phyloP scores from a whole-genome alignment of 352 stramenopile species.

The Globisporangium canariense region DNA sequence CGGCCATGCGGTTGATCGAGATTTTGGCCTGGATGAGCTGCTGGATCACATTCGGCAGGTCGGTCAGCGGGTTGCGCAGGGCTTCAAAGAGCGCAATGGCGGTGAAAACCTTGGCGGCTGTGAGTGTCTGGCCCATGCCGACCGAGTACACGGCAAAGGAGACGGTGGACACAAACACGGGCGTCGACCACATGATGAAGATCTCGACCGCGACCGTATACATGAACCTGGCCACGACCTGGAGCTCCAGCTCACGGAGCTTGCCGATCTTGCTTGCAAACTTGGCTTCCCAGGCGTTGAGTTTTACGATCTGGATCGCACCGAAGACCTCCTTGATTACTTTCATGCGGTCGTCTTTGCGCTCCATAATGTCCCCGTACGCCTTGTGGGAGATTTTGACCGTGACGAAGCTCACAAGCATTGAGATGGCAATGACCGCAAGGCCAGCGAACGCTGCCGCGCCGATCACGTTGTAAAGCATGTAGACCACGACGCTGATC shows the following conservation, averaged over 20 bases:
- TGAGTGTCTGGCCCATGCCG: slow-evolving; percentile 29
- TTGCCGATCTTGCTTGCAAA: not conserved
- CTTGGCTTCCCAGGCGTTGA: not conserved
- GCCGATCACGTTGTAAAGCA: slow-evolving; percentile 38
- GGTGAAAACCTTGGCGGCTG: slow-evolving; percentile 6
- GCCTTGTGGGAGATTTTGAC: slow-evolving; percentile 33
- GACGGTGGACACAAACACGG: slow-evolving; percentile 23
- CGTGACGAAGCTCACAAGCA: slow-evolving; percentile 43
- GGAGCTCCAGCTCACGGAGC: slow-evolving; percentile 54
- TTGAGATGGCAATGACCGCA: slow-evolving; percentile 26
- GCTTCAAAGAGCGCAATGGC: too few species aligned
- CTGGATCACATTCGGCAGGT: too few species aligned
- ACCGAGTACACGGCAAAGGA: slow-evolving; percentile 40
- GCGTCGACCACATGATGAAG: slow-evolving; percentile 27
- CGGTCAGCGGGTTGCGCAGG: too few species aligned
- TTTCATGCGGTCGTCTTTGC: slow-evolving; percentile 1
- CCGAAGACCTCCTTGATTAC: not conserved
- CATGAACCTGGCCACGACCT: slow-evolving; percentile 37
- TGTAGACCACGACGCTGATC: slow-evolving; percentile 29
- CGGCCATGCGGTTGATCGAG: slow-evolving; percentile 25
- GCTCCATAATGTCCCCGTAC: slow-evolving; percentile 29
- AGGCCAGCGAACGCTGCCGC: slow-evolving; percentile 39
- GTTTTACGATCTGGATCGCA: not conserved
- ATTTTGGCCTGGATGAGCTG: not conserved
- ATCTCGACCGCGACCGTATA: slow-evolving; percentile 55